Conservation (phyloP, 2,329 filamentous ascomycete genomes). For the Hypoxylon sp. region DNA sequence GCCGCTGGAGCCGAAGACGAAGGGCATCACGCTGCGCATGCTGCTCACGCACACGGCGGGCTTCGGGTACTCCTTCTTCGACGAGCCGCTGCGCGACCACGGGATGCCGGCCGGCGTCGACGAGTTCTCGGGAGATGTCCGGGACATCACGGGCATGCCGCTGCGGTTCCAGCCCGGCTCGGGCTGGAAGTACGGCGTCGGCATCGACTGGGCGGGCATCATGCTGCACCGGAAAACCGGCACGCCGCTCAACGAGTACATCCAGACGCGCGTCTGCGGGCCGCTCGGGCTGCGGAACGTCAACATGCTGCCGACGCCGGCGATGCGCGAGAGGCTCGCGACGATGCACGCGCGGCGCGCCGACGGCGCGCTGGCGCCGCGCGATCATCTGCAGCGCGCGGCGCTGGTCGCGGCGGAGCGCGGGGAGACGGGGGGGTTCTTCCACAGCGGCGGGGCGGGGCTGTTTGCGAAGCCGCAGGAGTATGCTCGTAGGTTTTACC, state of each 20-base stretch:
- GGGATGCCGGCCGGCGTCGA: slow-evolving; percentile 60
- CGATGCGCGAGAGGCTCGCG: slow-evolving; percentile 63
- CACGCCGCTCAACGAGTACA: slow-evolving; percentile 56
- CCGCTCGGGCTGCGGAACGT: slow-evolving; percentile 59
- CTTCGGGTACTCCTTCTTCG: slow-evolving; percentile 65
- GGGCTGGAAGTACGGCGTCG: slow-evolving; percentile 66
- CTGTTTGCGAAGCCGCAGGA: slow-evolving; percentile 67
- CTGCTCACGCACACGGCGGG: slow-evolving; percentile 63
- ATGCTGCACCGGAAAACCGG: slow-evolving; percentile 56
- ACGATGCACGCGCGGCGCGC: slow-evolving; percentile 62
- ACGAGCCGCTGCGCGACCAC: slow-evolving; percentile 57
- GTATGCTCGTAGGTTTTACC: slow-evolving; percentile 59
- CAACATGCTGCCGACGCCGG: slow-evolving; percentile 62
- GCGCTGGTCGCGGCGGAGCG: slow-evolving; percentile 55
- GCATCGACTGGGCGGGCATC: slow-evolving; percentile 63
- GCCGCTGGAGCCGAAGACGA: slow-evolving; percentile 53
- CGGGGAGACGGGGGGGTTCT: slow-evolving; percentile 53
- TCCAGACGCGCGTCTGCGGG: slow-evolving; percentile 56
- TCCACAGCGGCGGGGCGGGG: slow-evolving; percentile 69
- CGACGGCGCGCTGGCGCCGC: slow-evolving; percentile 50
- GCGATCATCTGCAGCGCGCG: slow-evolving; percentile 60
- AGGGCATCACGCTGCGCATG: slow-evolving; percentile 64
- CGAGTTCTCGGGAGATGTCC: slow-evolving; percentile 63
- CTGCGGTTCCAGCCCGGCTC: slow-evolving; percentile 70
- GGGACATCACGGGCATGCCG: slow-evolving; percentile 59